Percentiles rank a stretch among this genome's conserved stretches.
These are phyloP conservation scores for Glebionis coronaria DNA, from an alignment of 129 eudicot species.

Conservation along the genomic window DNA sequence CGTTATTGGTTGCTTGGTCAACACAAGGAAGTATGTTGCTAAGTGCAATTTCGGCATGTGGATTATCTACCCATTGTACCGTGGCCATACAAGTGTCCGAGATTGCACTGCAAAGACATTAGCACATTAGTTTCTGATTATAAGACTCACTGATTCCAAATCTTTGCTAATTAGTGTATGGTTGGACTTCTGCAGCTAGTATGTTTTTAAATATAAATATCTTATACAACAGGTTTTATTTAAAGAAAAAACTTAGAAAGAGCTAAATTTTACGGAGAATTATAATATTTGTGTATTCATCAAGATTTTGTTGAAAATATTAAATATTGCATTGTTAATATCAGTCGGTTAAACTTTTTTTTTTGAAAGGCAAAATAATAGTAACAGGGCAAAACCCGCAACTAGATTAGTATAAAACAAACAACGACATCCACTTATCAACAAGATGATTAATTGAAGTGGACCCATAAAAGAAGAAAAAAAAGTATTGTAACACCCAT, in stretches of 20 bases:
- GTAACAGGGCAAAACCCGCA: too few species aligned
- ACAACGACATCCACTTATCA: too few species aligned
- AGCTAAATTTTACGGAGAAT: not conserved
- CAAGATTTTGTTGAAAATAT: not conserved
- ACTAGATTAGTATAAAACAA: too few species aligned
- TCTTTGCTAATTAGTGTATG: not conserved
- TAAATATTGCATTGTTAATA: not conserved
- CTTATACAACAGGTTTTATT: not conserved
- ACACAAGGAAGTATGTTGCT: constrained; percentile 97
- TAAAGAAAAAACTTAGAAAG: not conserved
- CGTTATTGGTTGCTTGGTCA: constrained; percentile 76
- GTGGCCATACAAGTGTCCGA: constrained; percentile 85
- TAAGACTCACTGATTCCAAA: not conserved
- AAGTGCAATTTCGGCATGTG: constrained; percentile 95
- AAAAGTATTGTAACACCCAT: too few species aligned
- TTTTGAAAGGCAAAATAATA: too few species aligned
- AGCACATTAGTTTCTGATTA: constrained; percentile 18
- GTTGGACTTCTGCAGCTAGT: constrained; percentile 3
- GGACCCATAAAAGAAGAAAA: too few species aligned
- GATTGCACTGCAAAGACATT: constrained; percentile 54
- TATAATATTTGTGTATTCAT: not conserved
- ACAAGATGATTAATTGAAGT: too few species aligned
- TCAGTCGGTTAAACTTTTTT: not conserved
- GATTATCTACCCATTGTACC: constrained; percentile 98
- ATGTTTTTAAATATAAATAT: not conserved